phyloP scores from a whole-genome alignment of 1,139 yeast genomes.

The Candida sanyaensis region DNA sequence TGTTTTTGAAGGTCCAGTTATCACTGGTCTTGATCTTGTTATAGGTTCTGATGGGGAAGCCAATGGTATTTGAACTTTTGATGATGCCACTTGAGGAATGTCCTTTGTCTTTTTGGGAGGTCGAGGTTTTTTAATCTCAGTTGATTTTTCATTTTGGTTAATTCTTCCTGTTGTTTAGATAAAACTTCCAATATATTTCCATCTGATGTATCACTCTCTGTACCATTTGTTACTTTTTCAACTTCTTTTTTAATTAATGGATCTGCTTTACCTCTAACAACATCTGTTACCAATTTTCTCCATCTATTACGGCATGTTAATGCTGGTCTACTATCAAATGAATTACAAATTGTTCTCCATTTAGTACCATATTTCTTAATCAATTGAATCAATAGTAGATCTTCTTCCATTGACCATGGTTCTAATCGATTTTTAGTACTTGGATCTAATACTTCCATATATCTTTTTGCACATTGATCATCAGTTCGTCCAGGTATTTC shows the following conservation, averaged over 20 bases:
- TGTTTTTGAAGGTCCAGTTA: slow-evolving; percentile 16
- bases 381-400: slow-evolving; percentile 60
- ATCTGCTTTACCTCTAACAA: slow-evolving; percentile 61
- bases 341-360: slow-evolving; percentile 81
- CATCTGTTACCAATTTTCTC: slow-evolving; percentile 82
- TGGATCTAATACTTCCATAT: slow-evolving; percentile 87
- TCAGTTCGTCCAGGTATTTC: slow-evolving; percentile 85
- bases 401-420: slow-evolving; percentile 83
- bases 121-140: slow-evolving; percentile 4
- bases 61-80: background rate
- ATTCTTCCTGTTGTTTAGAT: slow-evolving; percentile 16
- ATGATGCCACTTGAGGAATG: background rate
- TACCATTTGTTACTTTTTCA: slow-evolving; percentile 31
- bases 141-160: slow-evolving; percentile 7
- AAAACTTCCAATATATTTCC: slow-evolving; percentile 14
- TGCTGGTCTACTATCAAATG: slow-evolving; percentile 80
- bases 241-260: slow-evolving; percentile 37
- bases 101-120: slow-evolving; percentile 1
- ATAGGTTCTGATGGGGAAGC: background rate
- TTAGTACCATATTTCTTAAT: slow-evolving; percentile 81
- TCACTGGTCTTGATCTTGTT: slow-evolving; percentile 5
- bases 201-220: slow-evolving; percentile 4
- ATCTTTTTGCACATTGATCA: slow-evolving; percentile 93
- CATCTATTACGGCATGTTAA: slow-evolving; percentile 90
- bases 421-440: slow-evolving; percentile 72